Percentiles rank a stretch among this genome's conserved stretches.
Evolutionary conservation across 768 basidiomycete species (phyloP).

Genomic region (Leccinellum rugosiceps): DNA sequence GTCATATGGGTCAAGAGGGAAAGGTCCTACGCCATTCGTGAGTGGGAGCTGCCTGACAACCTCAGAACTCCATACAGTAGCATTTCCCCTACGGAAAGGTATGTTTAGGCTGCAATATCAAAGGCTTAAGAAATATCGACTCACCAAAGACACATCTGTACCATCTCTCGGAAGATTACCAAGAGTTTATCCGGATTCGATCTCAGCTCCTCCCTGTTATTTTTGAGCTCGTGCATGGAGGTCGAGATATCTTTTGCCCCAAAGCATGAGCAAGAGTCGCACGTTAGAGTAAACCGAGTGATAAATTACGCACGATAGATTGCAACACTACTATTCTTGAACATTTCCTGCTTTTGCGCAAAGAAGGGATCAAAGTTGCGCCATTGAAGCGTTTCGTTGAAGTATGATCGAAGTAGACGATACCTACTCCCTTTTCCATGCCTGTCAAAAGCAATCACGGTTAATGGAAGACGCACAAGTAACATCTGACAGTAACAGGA

Average conservation of each 20-base stretch:
- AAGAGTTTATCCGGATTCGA: conserved; percentile 52
- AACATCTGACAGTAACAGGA: conserved; percentile 48
- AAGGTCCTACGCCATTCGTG: conserved; percentile 60
- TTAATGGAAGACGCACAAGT: conserved; percentile 48
- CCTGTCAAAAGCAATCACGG: neutral
- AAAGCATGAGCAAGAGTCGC: neutral
- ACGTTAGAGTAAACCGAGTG: neutral
- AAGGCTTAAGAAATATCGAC: neutral
- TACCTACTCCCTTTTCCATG: conserved; percentile 50
- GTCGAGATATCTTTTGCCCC: conserved; percentile 59
- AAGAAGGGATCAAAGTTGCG: conserved; percentile 78
- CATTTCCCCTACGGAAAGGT: conserved; percentile 72
- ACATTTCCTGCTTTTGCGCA: conserved; percentile 74
- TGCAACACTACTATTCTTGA: conserved; percentile 72
- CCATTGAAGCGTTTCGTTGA: conserved; percentile 70
- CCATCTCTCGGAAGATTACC: conserved; percentile 77
- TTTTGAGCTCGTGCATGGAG: conserved; percentile 64
- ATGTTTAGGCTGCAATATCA: conserved; percentile 2
- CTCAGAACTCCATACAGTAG: conserved; percentile 56
- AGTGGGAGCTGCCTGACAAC: neutral
- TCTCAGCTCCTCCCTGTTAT: conserved; percentile 41
- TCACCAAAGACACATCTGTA: conserved; percentile 84
- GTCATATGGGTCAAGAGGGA: conserved; percentile 87
- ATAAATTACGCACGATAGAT: conserved; percentile 61
- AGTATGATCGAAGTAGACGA: conserved; percentile 73